phyloP scores from a whole-genome alignment of 331 rosid genomes.

The Erythrophleum ivorense region DNA sequence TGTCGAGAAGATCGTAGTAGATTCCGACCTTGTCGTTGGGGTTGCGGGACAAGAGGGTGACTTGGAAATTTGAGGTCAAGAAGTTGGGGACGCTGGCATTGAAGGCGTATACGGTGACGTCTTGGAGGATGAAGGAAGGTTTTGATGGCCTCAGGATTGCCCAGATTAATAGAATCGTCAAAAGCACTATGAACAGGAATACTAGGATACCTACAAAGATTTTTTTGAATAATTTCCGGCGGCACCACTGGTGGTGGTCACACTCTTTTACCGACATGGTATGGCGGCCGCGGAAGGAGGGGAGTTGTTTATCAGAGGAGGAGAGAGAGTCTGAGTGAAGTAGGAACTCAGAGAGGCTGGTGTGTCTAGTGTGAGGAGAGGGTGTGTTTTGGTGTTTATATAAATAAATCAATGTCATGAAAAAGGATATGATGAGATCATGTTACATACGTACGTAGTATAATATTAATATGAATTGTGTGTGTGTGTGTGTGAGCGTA shows the following conservation, averaged over 20 bases:
- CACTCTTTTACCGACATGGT: slow-evolving; percentile 69
- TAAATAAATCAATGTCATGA: neutral
- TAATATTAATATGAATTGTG: neutral
- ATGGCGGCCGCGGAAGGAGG: neutral
- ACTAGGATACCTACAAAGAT: slow-evolving; percentile 51
- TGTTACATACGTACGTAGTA: neutral
- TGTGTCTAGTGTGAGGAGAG: neutral
- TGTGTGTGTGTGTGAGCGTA: neutral
- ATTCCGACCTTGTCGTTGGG: slow-evolving; percentile 82
- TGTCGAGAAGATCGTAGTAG: slow-evolving; percentile 84
- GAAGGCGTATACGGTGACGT: slow-evolving; percentile 86
- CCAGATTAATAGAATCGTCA: slow-evolving; percentile 74
- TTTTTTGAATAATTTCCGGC: slow-evolving; percentile 5
- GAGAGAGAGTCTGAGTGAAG: neutral
- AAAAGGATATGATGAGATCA: neutral
- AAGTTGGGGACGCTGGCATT: slow-evolving; percentile 70
- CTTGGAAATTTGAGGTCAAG: slow-evolving; percentile 69
- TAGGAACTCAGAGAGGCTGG: neutral
- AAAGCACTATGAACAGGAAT: slow-evolving; percentile 59
- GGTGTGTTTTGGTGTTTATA: neutral
- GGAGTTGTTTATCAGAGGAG: neutral
- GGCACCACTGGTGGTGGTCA: slow-evolving; percentile 47
- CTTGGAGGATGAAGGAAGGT: slow-evolving; percentile 79
- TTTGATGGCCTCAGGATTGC: slow-evolving; percentile 72
- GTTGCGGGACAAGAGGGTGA: slow-evolving; percentile 77